A percentile compares a stretch with the other conserved stretches of the same genome.
These are phyloP conservation scores for Suillus hirtellus DNA, from an alignment of 768 basidiomycete genomes.

Conservation along the genomic window DNA sequence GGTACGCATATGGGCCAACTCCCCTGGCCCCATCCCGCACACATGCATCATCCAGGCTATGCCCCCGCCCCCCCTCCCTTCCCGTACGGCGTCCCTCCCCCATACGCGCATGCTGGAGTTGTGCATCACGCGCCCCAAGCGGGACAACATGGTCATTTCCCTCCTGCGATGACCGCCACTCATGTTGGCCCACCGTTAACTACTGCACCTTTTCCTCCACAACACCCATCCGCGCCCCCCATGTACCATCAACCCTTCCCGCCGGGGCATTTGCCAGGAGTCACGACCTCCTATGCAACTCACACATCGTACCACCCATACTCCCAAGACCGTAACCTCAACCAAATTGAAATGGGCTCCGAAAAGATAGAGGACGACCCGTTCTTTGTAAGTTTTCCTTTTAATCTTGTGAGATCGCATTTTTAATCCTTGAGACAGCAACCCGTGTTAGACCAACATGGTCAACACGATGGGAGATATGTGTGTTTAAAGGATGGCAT, in stretches of 20 bases:
- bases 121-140: neutral
- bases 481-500: neutral
- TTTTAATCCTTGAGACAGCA: too few species aligned
- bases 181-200: neutral
- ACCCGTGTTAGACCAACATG: neutral
- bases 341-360: too few species aligned
- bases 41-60: neutral
- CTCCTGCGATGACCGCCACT: neutral
- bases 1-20: neutral
- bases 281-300: neutral
- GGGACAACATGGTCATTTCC: neutral
- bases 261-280: neutral
- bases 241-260: neutral
- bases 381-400: too few species aligned
- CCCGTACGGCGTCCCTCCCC: neutral
- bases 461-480: neutral
- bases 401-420: too few species aligned
- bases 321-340: too few species aligned
- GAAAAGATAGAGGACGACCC: too few species aligned
- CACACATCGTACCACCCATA: neutral
- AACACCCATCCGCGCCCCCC: neutral
- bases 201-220: too few species aligned
- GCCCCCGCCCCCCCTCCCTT: too few species aligned
- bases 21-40: neutral
- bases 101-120: neutral